These are phyloP conservation scores for Mrakia blollopis DNA, from an alignment of 768 basidiomycete genomes.

Conservation along the genomic window DNA sequence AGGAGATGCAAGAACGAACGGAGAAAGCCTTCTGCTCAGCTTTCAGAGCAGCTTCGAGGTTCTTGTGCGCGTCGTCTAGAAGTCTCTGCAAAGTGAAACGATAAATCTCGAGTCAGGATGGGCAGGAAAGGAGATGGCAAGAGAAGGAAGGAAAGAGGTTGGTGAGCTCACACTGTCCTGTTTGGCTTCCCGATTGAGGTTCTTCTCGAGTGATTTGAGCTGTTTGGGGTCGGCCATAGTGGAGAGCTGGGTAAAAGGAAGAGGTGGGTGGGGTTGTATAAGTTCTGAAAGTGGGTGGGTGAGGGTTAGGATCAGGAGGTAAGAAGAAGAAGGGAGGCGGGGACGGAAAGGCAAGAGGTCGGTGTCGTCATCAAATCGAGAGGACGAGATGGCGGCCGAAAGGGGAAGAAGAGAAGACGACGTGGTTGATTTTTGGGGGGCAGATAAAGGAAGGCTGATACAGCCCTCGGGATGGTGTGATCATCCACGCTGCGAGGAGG, in stretches of 20 bases:
- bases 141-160: background rate
- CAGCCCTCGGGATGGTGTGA: too few species aligned
- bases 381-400: too few species aligned
- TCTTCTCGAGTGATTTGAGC: slow-evolving; percentile 2
- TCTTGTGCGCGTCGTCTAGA: slow-evolving; percentile 3
- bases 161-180: background rate
- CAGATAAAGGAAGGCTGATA: too few species aligned
- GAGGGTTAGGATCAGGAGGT: too few species aligned
- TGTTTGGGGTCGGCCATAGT: background rate
- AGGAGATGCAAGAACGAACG: background rate
- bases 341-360: too few species aligned
- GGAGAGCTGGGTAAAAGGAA: background rate
- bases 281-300: background rate
- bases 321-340: too few species aligned
- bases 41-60: background rate
- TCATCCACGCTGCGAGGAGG: too few species aligned
- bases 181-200: background rate
- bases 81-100: background rate
- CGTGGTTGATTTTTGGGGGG: too few species aligned
- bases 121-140: background rate
- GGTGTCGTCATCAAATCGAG: too few species aligned
- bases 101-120: background rate
- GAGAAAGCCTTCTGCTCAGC: background rate
- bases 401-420: too few species aligned
- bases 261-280: background rate